phyloP scores from a whole-genome alignment of 164 flowering plant genomes.

The Amborella trichopoda region DNA sequence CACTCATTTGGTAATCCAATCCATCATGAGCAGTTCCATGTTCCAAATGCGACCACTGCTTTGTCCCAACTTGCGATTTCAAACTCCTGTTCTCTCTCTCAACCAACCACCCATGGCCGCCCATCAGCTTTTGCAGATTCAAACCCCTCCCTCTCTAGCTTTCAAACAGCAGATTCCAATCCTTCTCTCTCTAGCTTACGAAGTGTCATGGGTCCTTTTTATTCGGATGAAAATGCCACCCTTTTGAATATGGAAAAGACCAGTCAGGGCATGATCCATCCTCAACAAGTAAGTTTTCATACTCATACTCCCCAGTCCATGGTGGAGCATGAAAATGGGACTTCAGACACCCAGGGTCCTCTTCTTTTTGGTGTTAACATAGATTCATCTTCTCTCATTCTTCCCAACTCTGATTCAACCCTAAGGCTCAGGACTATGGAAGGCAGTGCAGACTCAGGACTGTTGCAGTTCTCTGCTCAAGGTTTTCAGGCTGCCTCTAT shows the following conservation, averaged over 20 bases:
- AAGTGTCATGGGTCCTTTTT: conserved; percentile 37
- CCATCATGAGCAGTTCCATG: too few species aligned
- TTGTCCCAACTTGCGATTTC: too few species aligned
- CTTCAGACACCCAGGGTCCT: conserved; percentile 43
- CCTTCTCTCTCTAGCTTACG: conserved; percentile 30
- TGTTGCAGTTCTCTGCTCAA: conserved; percentile 39
- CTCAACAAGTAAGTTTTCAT: conserved; percentile 27
- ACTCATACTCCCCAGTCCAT: conserved; percentile 28
- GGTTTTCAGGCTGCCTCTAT: conserved; percentile 45
- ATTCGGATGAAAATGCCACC: conserved; percentile 33
- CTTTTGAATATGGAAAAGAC: conserved; percentile 25
- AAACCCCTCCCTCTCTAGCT: conserved; percentile 25
- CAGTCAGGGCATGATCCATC: conserved; percentile 36
- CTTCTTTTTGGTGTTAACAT: conserved; percentile 48
- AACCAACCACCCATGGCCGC: too few species aligned
- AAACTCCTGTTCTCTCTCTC: too few species aligned
- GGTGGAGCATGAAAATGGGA: conserved; percentile 35
- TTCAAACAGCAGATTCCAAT: too few species aligned
- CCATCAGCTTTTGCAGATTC: too few species aligned
- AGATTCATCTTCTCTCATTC: conserved; percentile 41
- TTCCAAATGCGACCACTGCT: too few species aligned
- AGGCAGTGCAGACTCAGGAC: conserved; percentile 30
- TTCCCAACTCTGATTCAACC: conserved; percentile 40
- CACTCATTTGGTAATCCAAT: too few species aligned
- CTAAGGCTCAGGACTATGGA: conserved; percentile 29